Conservation (phyloP, 2,329 filamentous ascomycete genomes). For the Aureobasidium sp. region DNA sequence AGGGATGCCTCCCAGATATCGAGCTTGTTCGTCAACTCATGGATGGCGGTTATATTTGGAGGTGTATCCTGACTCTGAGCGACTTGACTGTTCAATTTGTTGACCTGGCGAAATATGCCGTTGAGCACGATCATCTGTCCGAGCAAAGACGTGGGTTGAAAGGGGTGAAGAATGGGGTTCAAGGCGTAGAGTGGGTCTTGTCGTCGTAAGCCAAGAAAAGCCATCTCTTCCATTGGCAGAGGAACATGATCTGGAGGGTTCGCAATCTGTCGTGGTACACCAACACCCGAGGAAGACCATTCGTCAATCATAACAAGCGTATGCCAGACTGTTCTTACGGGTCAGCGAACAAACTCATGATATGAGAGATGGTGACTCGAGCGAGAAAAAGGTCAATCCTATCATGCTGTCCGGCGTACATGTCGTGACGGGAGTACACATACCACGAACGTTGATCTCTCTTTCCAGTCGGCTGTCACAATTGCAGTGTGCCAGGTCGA, state of each 20-base stretch:
- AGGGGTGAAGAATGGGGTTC: neutral
- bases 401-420: neutral
- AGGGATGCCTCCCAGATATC: neutral
- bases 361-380: neutral
- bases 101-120: neutral
- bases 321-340: neutral
- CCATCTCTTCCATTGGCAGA: neutral
- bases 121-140: conserved; percentile 1
- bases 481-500: neutral
- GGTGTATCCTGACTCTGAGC: neutral
- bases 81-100: neutral
- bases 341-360: neutral
- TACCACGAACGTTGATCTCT: neutral
- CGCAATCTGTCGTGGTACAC: neutral
- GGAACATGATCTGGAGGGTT: neutral
- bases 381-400: neutral
- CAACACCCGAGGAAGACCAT: neutral
- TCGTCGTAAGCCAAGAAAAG: neutral
- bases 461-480: neutral
- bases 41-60: neutral
- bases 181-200: neutral
- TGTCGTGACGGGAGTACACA: neutral
- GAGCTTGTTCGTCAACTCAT: neutral
- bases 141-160: neutral
- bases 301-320: neutral